phyloP scores from a whole-genome alignment of 345 rosid genomes.

The Pelargonium nanum region DNA sequence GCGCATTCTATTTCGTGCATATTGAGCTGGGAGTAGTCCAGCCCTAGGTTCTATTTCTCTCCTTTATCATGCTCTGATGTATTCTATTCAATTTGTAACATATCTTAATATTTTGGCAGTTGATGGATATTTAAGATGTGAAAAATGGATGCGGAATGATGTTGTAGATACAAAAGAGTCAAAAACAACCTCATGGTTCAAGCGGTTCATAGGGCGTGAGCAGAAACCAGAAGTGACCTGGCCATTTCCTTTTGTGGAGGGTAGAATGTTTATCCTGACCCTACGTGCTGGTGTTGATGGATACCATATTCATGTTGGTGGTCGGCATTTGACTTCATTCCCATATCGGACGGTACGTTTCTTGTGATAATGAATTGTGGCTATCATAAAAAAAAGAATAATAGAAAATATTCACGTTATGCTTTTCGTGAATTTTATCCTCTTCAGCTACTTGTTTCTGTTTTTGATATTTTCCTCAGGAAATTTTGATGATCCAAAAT shows the following conservation, averaged over 20 bases:
- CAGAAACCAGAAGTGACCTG: constrained; percentile 98
- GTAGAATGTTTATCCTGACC: constrained; percentile 65
- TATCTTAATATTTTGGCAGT: constrained; percentile 35
- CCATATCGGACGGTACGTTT: constrained; percentile 78
- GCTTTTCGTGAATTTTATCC: not conserved
- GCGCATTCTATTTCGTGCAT: too few relatives aligned
- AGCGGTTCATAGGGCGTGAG: constrained; percentile 87
- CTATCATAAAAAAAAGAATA: not conserved
- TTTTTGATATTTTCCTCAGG: not conserved
- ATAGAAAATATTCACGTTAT: too few relatives aligned
- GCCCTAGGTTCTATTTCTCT: not conserved
- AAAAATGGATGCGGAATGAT: constrained; percentile 84
- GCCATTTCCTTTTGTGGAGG: constrained; percentile 92
- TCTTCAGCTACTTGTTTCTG: not conserved
- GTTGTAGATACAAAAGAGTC: constrained; percentile 67
- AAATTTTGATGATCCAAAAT: not conserved
- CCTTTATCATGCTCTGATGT: not conserved
- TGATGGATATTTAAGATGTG: constrained; percentile 77
- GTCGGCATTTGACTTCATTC: constrained; percentile 82
- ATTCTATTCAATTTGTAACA: not conserved
- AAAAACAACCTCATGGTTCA: constrained; percentile 86
- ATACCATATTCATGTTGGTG: constrained; percentile 77
- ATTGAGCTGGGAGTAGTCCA: too few relatives aligned
- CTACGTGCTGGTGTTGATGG: constrained; percentile 95
- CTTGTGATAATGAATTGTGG: constrained; percentile 7